These are phyloP conservation scores for Hippophae rhamnoides DNA, from an alignment of 306 rosid species.

Conservation along the genomic window DNA sequence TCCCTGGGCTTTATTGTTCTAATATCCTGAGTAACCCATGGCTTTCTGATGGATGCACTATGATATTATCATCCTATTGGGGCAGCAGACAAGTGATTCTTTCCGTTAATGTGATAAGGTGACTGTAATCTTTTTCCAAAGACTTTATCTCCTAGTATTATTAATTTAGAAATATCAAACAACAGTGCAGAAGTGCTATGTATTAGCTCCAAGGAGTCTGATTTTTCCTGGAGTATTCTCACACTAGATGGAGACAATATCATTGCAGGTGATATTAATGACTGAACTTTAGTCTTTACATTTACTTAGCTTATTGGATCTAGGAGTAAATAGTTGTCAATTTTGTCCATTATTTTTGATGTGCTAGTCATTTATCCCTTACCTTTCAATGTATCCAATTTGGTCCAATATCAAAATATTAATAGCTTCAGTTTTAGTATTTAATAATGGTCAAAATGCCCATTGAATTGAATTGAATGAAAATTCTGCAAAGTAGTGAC, in stretches of 20 bases:
- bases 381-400: too few species aligned
- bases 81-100: constrained; percentile 60
- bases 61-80: constrained; percentile 68
- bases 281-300: constrained; percentile 11
- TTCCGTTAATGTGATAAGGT: constrained; percentile 69
- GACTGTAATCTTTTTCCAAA: constrained; percentile 11
- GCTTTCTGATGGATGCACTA: constrained; percentile 69
- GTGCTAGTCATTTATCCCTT: too few species aligned
- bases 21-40: constrained; percentile 49
- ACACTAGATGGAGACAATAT: constrained; percentile 68
- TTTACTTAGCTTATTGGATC: constrained; percentile 5
- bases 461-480: too few species aligned
- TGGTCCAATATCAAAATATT: too few species aligned
- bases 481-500: too few species aligned
- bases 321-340: not conserved
- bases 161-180: constrained; percentile 18
- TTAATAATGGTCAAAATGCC: too few species aligned
- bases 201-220: constrained; percentile 57
- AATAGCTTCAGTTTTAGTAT: too few species aligned
- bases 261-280: constrained; percentile 66
- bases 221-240: constrained; percentile 71
- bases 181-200: constrained; percentile 59
- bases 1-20: constrained; percentile 71
- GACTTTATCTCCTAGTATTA: constrained; percentile 6
- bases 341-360: too few species aligned